Evolutionary conservation across 2,329 filamentous ascomycete genomes (phyloP).

Genomic region (Aschersonia sp.): DNA sequence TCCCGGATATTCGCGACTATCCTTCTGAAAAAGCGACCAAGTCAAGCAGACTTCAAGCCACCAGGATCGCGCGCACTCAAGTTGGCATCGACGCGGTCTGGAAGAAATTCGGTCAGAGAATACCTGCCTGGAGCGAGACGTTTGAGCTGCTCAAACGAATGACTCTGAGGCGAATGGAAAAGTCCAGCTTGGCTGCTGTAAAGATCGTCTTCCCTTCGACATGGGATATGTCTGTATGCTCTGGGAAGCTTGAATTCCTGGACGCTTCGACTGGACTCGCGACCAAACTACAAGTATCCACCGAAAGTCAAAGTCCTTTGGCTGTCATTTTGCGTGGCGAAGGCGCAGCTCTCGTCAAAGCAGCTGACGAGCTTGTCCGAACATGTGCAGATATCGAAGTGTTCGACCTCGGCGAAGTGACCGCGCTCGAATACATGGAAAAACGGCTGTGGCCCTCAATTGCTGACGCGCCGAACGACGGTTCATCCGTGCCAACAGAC

Average conservation of each 20-base stretch:
- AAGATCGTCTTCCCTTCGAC: constrained; percentile 19
- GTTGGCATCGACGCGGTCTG: constrained; percentile 19
- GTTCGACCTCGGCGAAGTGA: constrained; percentile 21
- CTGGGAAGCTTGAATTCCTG: constrained; percentile 17
- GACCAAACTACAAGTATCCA: constrained; percentile 16
- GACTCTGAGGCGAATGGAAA: constrained; percentile 18
- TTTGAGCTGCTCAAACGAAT: constrained; percentile 21
- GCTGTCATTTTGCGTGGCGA: constrained; percentile 18
- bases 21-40: constrained; percentile 11
- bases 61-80: constrained; percentile 19
- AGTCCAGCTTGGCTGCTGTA: constrained; percentile 19
- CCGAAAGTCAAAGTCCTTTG: constrained; percentile 16
- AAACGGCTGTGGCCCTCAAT: constrained; percentile 22
- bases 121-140: constrained; percentile 24
- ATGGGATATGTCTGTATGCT: constrained; percentile 19
- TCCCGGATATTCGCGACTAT: constrained; percentile 13
- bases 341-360: constrained; percentile 15
- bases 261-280: constrained; percentile 19
- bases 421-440: constrained; percentile 17
- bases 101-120: constrained; percentile 11
- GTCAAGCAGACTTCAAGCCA: constrained; percentile 9
- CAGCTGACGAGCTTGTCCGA: constrained; percentile 18
- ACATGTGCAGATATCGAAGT: constrained; percentile 16
- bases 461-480: constrained; percentile 12
- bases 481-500: constrained; percentile 9